phyloP scores from a whole-genome alignment of 768 basidiomycete genomes.

The Nidularia pulvinata region DNA sequence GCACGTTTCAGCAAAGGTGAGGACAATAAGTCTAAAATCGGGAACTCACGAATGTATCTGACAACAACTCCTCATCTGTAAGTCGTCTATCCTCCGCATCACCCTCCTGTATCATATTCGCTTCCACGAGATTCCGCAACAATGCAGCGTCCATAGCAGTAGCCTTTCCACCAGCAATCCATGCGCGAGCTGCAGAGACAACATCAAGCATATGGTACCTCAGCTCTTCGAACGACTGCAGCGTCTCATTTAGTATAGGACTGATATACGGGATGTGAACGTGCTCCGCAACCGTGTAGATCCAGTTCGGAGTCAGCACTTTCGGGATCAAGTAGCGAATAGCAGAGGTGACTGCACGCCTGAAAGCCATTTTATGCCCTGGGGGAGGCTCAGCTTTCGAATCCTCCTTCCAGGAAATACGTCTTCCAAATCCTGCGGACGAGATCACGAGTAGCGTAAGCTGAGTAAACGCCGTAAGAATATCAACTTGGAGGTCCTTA shows the following conservation, averaged over 20 bases:
- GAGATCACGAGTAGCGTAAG: conserved; percentile 35
- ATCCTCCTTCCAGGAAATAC: conserved; percentile 28
- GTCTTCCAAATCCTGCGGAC: conserved; percentile 39
- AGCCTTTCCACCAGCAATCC: conserved; percentile 22
- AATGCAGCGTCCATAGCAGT: conserved; percentile 29
- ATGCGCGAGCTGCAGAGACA: conserved; percentile 31
- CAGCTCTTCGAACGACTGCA: conserved; percentile 31
- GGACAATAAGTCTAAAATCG: neutral
- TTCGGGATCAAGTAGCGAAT: conserved; percentile 22
- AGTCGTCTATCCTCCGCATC: conserved; percentile 21
- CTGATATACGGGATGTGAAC: conserved; percentile 32
- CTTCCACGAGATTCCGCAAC: conserved; percentile 42
- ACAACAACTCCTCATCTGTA: conserved; percentile 44
- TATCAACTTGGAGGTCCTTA: conserved; percentile 11
- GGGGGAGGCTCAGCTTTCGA: conserved; percentile 15
- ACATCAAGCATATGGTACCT: conserved; percentile 37
- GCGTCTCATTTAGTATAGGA: conserved; percentile 20
- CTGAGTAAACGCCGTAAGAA: conserved; percentile 22
- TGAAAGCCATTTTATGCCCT: conserved; percentile 32
- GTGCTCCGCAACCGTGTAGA: conserved; percentile 22
- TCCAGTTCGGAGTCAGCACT: conserved; percentile 27
- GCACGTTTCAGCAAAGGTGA: neutral
- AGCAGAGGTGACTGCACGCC: conserved; percentile 24
- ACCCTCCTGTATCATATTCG: conserved; percentile 37
- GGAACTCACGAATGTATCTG: conserved; percentile 43